These are phyloP conservation scores for Phytophthora meadii DNA, from an alignment of 352 stramenopile species.

Conservation along the genomic window DNA sequence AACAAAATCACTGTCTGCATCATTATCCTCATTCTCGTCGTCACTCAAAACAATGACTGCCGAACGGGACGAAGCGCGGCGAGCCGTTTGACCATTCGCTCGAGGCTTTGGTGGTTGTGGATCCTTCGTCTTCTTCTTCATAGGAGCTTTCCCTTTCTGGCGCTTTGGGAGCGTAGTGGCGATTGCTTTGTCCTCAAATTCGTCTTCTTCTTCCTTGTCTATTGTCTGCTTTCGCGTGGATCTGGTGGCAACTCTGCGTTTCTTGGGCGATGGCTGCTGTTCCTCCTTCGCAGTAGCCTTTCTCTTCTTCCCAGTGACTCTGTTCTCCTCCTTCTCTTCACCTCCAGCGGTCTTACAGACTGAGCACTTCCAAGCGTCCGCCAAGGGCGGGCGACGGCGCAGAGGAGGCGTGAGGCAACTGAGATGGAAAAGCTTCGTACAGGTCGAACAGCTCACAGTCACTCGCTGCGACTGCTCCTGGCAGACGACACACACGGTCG, in stretches of 20 bases:
- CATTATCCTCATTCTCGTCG: slow-evolving; percentile 42
- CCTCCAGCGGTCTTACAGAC: slow-evolving; percentile 24
- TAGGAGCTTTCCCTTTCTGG: slow-evolving; percentile 34
- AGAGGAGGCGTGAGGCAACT: slow-evolving; percentile 60
- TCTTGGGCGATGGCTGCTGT: slow-evolving; percentile 20
- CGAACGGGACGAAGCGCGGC: slow-evolving; percentile 8
- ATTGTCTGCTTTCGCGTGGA: background rate
- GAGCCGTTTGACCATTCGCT: slow-evolving; percentile 14
- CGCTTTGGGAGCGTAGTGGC: slow-evolving; percentile 11
- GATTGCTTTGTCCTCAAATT: slow-evolving; percentile 10
- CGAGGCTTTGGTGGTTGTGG: slow-evolving; percentile 2
- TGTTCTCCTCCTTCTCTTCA: slow-evolving; percentile 1
- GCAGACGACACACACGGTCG: slow-evolving; percentile 50
- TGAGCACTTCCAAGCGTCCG: slow-evolving; percentile 51
- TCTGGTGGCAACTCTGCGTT: slow-evolving; percentile 16
- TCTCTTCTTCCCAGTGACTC: slow-evolving; percentile 13
- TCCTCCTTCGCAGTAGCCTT: slow-evolving; percentile 13
- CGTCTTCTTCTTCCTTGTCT: slow-evolving; percentile 3
- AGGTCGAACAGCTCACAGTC: slow-evolving; percentile 51
- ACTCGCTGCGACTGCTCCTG: slow-evolving; percentile 45
- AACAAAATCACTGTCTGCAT: slow-evolving; percentile 62
- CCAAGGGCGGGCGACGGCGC: slow-evolving; percentile 48
- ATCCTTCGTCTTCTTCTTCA: slow-evolving; percentile 41
- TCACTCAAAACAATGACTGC: slow-evolving; percentile 9
- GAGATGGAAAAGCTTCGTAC: slow-evolving; percentile 57